Conservation (phyloP, 2,329 filamentous ascomycete genomes). For the Ilyonectria sp. region DNA sequence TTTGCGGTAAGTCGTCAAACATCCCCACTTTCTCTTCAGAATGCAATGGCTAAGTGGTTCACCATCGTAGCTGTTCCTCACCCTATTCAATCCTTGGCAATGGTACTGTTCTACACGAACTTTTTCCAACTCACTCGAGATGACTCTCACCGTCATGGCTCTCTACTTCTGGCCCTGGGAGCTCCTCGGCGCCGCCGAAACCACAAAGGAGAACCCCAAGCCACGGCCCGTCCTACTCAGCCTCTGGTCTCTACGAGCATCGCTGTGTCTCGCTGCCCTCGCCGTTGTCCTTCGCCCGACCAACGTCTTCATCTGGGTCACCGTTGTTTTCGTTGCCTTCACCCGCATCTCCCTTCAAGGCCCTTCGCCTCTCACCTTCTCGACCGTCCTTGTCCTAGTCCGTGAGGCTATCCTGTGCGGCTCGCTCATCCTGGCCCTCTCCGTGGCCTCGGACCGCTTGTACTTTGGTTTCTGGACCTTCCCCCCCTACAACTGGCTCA, state of each 20-base stretch:
- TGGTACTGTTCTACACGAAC: constrained; percentile 96
- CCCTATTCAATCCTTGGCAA: constrained; percentile 78
- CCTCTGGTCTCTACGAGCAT: constrained; percentile 61
- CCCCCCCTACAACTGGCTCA: constrained; percentile 87
- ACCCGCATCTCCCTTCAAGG: constrained; percentile 55
- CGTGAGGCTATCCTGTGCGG: constrained; percentile 78
- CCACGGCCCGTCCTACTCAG: constrained; percentile 45
- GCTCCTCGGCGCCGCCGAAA: constrained; percentile 64
- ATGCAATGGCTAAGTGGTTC: background rate
- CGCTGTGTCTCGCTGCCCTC: constrained; percentile 82
- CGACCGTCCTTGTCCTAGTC: constrained; percentile 67
- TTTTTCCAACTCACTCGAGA: constrained; percentile 94
- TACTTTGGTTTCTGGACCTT: constrained; percentile 93
- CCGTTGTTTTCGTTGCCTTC: constrained; percentile 68
- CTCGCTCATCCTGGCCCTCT: constrained; percentile 72
- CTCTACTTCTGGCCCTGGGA: constrained; percentile 91
- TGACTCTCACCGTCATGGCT: constrained; percentile 85
- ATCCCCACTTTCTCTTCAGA: background rate
- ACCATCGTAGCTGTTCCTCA: constrained; percentile 52
- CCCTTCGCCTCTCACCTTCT: constrained; percentile 59
- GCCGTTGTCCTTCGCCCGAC: constrained; percentile 92
- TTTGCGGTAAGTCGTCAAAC: constrained; percentile 73
- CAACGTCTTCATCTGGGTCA: constrained; percentile 88
- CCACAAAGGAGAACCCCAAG: constrained; percentile 59
- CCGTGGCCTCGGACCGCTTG: constrained; percentile 77